Conservation (phyloP, 1,284 basidiomycete species). For the Bondarzewia mesenterica region DNA sequence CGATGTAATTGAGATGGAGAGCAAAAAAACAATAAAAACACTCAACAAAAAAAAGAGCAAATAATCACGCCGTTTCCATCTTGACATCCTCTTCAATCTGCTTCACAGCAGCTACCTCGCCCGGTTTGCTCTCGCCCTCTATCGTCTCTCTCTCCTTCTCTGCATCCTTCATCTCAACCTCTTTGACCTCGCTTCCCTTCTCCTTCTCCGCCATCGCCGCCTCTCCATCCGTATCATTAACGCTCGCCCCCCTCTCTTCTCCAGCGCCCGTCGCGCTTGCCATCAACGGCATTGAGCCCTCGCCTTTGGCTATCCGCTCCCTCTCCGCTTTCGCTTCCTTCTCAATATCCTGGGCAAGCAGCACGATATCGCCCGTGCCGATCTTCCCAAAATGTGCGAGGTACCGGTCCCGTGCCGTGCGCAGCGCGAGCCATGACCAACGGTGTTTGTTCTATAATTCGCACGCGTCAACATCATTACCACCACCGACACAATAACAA, state of each 20-base stretch:
- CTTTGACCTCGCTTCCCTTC: too few species aligned
- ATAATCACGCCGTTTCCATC: slow-evolving; percentile 34
- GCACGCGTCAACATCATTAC: too few species aligned
- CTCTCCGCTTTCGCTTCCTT: slow-evolving; percentile 45
- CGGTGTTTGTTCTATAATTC: slow-evolving; percentile 55
- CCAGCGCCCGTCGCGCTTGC: slow-evolving; percentile 8
- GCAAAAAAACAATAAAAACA: too few species aligned
- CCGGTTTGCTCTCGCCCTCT: slow-evolving; percentile 5
- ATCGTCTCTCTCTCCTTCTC: slow-evolving; percentile 4
- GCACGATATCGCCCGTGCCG: slow-evolving; percentile 63
- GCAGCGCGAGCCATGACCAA: slow-evolving; percentile 72
- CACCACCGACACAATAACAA: too few species aligned
- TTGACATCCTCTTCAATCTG: slow-evolving; percentile 43
- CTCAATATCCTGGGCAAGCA: slow-evolving; percentile 63
- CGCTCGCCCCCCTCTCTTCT: slow-evolving; percentile 5
- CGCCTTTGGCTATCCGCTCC: slow-evolving; percentile 20
- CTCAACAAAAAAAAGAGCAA: too few species aligned
- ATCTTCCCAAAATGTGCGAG: slow-evolving; percentile 70
- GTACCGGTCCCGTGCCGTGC: slow-evolving; percentile 62
- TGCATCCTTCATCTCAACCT: slow-evolving; percentile 1
- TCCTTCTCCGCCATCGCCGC: slow-evolving; percentile 5
- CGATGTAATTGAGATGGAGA: too few species aligned
- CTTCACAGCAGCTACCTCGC: slow-evolving; percentile 7
- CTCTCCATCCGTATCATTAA: slow-evolving; percentile 1
- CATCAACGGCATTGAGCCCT: neutral